Evolutionary conservation across 2,329 filamentous ascomycete genomes (phyloP).

Genomic region (Penicillium sp.): DNA sequence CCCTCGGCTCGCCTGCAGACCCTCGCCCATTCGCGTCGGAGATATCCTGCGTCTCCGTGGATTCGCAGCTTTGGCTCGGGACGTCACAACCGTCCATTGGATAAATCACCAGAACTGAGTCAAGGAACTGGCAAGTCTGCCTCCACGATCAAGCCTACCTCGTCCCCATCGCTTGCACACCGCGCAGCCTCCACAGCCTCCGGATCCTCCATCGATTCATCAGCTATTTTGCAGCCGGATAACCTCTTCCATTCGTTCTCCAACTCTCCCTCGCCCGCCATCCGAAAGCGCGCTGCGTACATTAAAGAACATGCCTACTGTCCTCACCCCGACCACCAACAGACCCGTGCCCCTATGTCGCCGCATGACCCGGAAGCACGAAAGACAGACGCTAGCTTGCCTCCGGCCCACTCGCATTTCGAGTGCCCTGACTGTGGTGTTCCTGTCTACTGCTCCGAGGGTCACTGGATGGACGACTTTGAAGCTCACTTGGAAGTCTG

Average conservation of each 20-base stretch:
- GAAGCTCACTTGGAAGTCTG: constrained; percentile 90
- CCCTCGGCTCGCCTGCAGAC: constrained; percentile 24
- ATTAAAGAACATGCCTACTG: constrained; percentile 94
- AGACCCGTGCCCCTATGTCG: constrained; percentile 68
- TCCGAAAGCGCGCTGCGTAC: constrained; percentile 82
- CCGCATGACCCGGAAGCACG: constrained; percentile 64
- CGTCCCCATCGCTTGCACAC: constrained; percentile 23
- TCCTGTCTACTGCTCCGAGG: constrained; percentile 88
- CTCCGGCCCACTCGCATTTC: constrained; percentile 82
- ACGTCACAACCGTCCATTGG: constrained; percentile 23
- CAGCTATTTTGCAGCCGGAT: constrained; percentile 63
- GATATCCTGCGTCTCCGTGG: constrained; percentile 25
- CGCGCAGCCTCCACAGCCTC: constrained; percentile 29
- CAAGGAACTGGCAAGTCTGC: constrained; percentile 4
- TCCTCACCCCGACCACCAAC: constrained; percentile 82
- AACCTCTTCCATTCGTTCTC: constrained; percentile 94
- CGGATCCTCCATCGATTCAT: constrained; percentile 24
- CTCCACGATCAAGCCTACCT: constrained; percentile 6
- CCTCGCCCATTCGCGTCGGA: constrained; percentile 25
- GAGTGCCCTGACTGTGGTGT: constrained; percentile 97
- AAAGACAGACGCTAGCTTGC: constrained; percentile 53
- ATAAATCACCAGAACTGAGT: constrained; percentile 17
- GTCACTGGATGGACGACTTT: constrained; percentile 95
- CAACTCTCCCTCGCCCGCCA: constrained; percentile 82
- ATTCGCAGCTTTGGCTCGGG: constrained; percentile 31